phyloP scores from a whole-genome alignment of 805 yeast genomes.

The Yamadazyma phyllophila region DNA sequence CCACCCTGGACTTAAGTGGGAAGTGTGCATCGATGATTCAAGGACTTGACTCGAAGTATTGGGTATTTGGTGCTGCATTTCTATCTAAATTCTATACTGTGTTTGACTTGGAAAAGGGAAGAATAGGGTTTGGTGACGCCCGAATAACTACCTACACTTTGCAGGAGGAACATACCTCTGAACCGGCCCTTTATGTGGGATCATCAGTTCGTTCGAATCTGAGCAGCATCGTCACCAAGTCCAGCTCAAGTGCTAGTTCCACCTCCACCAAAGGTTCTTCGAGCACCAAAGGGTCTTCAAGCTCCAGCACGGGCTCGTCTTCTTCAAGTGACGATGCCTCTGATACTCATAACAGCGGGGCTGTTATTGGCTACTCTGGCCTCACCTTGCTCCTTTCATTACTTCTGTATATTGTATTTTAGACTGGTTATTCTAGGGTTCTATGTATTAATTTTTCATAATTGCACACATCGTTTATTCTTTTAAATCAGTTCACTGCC shows the following conservation, averaged over 20 bases:
- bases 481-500: not conserved
- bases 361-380: constrained; percentile 5
- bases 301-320: not conserved
- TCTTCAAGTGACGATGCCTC: not conserved
- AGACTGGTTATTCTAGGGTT: not conserved
- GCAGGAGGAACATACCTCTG: not conserved
- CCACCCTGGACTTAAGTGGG: constrained; percentile 35
- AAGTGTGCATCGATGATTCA: constrained; percentile 65
- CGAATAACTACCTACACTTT: constrained; percentile 14
- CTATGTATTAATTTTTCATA: not conserved
- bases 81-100: constrained; percentile 54
- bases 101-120: constrained; percentile 50
- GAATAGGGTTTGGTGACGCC: constrained; percentile 48
- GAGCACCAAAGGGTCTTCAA: not conserved
- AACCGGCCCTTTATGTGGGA: not conserved
- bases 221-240: not conserved
- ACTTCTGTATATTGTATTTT: constrained; percentile 7
- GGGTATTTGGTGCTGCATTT: constrained; percentile 69
- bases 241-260: not conserved
- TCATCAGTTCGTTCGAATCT: not conserved
- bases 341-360: constrained; percentile 9
- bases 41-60: constrained; percentile 44
- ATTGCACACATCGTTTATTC: not conserved
- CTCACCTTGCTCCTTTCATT: constrained; percentile 2
- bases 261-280: not conserved